Conservation (phyloP, 2,329 filamentous ascomycete genomes). For the Aspergillus aculeatinus region DNA sequence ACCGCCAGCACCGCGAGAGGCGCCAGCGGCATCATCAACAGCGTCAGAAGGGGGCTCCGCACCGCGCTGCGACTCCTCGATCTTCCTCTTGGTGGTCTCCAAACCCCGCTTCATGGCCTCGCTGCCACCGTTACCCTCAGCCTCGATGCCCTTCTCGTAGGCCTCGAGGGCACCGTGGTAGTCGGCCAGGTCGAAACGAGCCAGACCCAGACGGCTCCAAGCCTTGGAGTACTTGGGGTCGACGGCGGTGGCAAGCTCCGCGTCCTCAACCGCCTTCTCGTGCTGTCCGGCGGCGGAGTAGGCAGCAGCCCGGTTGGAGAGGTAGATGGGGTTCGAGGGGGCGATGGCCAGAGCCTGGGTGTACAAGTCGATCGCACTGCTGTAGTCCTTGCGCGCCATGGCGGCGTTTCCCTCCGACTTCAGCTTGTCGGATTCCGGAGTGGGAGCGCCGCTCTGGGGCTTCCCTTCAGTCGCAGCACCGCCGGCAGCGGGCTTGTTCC, state of each 20-base stretch:
- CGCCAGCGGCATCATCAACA: conserved; percentile 51
- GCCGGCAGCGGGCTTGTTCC: conserved; percentile 57
- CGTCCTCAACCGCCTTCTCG: conserved; percentile 78
- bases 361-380: conserved; percentile 78
- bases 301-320: conserved; percentile 94
- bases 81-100: conserved; percentile 85
- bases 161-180: conserved; percentile 91
- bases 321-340: conserved; percentile 89
- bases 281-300: conserved; percentile 84
- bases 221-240: conserved; percentile 96
- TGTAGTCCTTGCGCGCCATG: conserved; percentile 93
- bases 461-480: conserved; percentile 34
- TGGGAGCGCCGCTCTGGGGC: conserved; percentile 41
- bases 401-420: conserved; percentile 91
- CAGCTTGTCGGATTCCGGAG: conserved; percentile 76
- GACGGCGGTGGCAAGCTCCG: conserved; percentile 81
- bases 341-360: conserved; percentile 78
- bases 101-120: conserved; percentile 97
- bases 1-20: conserved; percentile 51
- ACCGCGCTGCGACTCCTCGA: conserved; percentile 72
- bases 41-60: conserved; percentile 51
- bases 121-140: conserved; percentile 89
- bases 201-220: conserved; percentile 90
- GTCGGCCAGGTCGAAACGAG: conserved; percentile 87
- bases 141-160: conserved; percentile 87